phyloP scores from a whole-genome alignment of 2,329 filamentous ascomycete species.

The Microdochium paspali region DNA sequence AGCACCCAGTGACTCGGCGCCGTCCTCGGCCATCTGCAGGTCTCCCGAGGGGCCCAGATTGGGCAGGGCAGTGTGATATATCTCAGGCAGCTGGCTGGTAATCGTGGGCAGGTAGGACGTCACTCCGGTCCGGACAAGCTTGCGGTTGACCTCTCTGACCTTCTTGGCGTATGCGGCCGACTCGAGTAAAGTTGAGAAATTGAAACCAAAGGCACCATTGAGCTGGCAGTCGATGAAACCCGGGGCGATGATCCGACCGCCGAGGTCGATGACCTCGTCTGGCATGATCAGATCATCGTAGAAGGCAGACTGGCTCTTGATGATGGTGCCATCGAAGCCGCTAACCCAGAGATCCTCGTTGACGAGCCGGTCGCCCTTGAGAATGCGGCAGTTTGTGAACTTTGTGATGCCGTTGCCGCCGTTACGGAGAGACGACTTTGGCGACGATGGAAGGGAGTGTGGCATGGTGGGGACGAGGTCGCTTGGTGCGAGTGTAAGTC shows the following conservation, averaged over 20 bases:
- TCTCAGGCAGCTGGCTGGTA: conserved; percentile 68
- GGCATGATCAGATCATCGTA: conserved; percentile 62
- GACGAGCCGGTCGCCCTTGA: conserved; percentile 59
- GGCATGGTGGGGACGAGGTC: too few species aligned
- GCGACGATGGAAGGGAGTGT: conserved; percentile 20
- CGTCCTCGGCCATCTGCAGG: conserved; percentile 50
- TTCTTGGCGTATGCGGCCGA: conserved; percentile 60
- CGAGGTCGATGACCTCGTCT: conserved; percentile 68
- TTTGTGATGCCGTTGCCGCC: conserved; percentile 57
- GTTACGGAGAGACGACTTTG: conserved; percentile 34
- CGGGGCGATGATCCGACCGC: conserved; percentile 73
- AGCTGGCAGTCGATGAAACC: conserved; percentile 88
- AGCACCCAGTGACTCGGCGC: conserved; percentile 79
- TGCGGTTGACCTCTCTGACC: conserved; percentile 61
- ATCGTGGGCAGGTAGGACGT: conserved; percentile 83
- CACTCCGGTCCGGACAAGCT: conserved; percentile 69
- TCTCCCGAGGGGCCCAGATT: conserved; percentile 65
- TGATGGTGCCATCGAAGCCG: conserved; percentile 69
- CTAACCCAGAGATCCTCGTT: conserved; percentile 83
- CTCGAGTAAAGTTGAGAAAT: conserved; percentile 73
- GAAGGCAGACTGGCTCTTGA: conserved; percentile 58
- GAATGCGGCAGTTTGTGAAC: conserved; percentile 78
- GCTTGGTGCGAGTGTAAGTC: too few species aligned
- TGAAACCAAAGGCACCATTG: conserved; percentile 88
- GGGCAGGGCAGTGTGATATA: conserved; percentile 74